These are phyloP conservation scores for Terana coerulea DNA, from an alignment of 768 basidiomycete species.

Conservation along the genomic window DNA sequence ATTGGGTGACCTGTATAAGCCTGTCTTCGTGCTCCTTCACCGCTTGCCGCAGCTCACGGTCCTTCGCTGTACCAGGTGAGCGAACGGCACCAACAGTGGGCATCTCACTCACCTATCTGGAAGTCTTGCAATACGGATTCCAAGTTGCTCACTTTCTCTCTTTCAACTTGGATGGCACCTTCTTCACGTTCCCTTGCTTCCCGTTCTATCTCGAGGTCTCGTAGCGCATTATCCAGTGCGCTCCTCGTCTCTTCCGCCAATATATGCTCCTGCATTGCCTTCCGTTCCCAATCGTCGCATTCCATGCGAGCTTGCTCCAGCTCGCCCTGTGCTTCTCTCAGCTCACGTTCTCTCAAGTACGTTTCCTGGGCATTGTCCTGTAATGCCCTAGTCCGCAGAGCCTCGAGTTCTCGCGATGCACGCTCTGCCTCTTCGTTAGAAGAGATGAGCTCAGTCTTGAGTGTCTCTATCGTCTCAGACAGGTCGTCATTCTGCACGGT, in stretches of 20 bases:
- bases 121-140: constrained; percentile 95
- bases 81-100: background rate
- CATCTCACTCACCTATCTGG: constrained; percentile 68
- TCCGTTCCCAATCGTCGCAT: constrained; percentile 67
- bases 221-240: constrained; percentile 48
- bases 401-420: constrained; percentile 64
- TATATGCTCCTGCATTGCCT: constrained; percentile 62
- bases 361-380: constrained; percentile 71
- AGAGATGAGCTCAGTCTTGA: constrained; percentile 74
- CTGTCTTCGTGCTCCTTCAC: constrained; percentile 80
- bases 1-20: constrained; percentile 62
- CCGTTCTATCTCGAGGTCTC: constrained; percentile 66
- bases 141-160: constrained; percentile 75
- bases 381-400: constrained; percentile 57
- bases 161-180: constrained; percentile 59
- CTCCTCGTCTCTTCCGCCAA: constrained; percentile 65
- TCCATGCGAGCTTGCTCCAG: constrained; percentile 84
- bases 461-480: constrained; percentile 63
- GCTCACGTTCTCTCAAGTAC: constrained; percentile 67
- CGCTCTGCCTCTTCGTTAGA: constrained; percentile 76
- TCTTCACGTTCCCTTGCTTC: constrained; percentile 54
- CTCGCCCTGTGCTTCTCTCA: constrained; percentile 81
- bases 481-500: constrained; percentile 77
- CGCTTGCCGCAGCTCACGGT: constrained; percentile 83
- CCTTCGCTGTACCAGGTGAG: constrained; percentile 59